A percentile compares a stretch with the other conserved stretches of the same genome.
Conservation (phyloP, 805 yeast species). For the Ogataea allantospora region DNA sequence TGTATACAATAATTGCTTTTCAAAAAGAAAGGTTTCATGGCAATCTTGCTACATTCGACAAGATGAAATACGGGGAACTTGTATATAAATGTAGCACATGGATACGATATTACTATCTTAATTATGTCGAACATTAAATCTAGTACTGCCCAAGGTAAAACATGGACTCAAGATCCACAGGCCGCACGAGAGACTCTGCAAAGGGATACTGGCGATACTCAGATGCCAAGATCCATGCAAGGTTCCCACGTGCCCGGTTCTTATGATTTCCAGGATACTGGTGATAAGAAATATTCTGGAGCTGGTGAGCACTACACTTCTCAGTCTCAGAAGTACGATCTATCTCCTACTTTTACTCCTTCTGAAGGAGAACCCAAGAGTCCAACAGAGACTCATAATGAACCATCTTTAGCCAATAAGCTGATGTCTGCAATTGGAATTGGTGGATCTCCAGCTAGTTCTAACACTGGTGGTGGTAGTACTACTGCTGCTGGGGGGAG, state of each 20-base stretch:
- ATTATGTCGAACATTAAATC: constrained; percentile 13
- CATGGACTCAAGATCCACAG: background rate
- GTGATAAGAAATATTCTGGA: background rate
- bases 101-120: background rate
- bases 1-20: constrained; percentile 1
- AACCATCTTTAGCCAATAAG: constrained; percentile 14
- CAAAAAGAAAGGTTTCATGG: constrained; percentile 6
- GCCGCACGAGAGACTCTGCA: background rate
- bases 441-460: constrained; percentile 3
- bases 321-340: constrained; percentile 4
- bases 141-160: background rate
- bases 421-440: constrained; percentile 19
- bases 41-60: constrained; percentile 7
- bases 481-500: background rate
- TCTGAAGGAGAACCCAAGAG: constrained; percentile 2
- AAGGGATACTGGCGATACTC: background rate
- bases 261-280: constrained; percentile 3
- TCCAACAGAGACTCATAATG: background rate
- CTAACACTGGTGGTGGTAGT: constrained; percentile 1
- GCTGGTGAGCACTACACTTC: constrained; percentile 12
- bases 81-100: too few species aligned
- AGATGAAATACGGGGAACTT: background rate
- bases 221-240: constrained; percentile 7
- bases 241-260: constrained; percentile 13
- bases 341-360: constrained; percentile 18